Evolutionary conservation across 495 filamentous ascomycete species (phyloP).

Genomic region (Trichoderma gamsii): DNA sequence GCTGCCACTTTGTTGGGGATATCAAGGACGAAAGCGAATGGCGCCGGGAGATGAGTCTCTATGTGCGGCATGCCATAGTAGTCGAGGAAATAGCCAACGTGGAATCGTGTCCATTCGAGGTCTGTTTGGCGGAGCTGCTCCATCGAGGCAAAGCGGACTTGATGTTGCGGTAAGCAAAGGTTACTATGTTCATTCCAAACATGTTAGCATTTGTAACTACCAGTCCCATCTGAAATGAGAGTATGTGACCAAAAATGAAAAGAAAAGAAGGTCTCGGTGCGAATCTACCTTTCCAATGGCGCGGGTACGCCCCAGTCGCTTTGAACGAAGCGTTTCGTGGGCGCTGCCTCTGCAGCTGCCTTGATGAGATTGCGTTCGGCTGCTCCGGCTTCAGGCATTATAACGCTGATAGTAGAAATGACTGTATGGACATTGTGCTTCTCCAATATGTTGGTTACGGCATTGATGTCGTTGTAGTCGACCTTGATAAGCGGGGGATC

Average conservation of each 20-base stretch:
- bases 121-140: constrained; percentile 7
- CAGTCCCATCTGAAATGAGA: background rate
- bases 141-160: background rate
- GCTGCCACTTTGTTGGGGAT: constrained; percentile 40
- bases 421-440: constrained; percentile 41
- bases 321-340: background rate
- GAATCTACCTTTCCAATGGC: background rate
- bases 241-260: background rate
- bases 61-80: constrained; percentile 47
- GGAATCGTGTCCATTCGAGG: constrained; percentile 45
- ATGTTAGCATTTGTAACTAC: background rate
- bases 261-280: background rate
- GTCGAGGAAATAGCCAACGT: constrained; percentile 50
- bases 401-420: constrained; percentile 32
- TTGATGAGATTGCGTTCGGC: background rate
- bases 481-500: constrained; percentile 24
- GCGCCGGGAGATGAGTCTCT: constrained; percentile 33
- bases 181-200: background rate
- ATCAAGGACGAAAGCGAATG: constrained; percentile 41
- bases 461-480: constrained; percentile 35
- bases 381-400: background rate
- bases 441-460: constrained; percentile 32
- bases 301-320: background rate
- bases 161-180: background rate
- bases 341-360: background rate